phyloP scores from a whole-genome alignment of 441 rosid species.

The Euphorbia neoarborescens region DNA sequence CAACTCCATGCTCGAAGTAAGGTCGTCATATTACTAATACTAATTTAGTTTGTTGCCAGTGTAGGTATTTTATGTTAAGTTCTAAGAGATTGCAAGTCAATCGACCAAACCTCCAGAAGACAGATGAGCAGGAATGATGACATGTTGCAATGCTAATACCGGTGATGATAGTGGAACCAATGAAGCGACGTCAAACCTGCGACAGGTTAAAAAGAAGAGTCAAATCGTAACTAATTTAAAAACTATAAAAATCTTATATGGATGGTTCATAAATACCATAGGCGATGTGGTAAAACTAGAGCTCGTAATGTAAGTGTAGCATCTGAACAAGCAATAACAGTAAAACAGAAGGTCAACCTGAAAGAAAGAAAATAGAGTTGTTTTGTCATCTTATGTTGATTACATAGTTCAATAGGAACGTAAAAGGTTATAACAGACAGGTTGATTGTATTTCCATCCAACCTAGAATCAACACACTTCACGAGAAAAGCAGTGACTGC shows the following conservation, averaged over 20 bases:
- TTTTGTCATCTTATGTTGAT: not conserved
- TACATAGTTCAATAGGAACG: not conserved
- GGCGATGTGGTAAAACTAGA: slow-evolving; percentile 68
- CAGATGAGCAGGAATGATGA: slow-evolving; percentile 38
- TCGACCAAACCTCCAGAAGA: slow-evolving; percentile 43
- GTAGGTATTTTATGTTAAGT: not conserved
- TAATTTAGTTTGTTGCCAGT: slow-evolving; percentile 2
- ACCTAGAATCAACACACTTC: slow-evolving; percentile 68
- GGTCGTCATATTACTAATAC: not conserved
- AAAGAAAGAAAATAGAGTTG: slow-evolving; percentile 21
- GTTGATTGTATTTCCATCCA: slow-evolving; percentile 17
- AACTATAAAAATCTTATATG: not conserved
- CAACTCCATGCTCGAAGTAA: slow-evolving; percentile 10
- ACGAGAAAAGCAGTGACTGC: slow-evolving; percentile 91
- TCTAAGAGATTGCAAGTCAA: slow-evolving; percentile 4
- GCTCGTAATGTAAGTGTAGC: slow-evolving; percentile 80
- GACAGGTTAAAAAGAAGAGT: slow-evolving; percentile 18
- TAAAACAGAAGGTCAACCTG: slow-evolving; percentile 86
- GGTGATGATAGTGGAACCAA: slow-evolving; percentile 66
- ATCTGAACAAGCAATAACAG: slow-evolving; percentile 83
- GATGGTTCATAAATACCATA: slow-evolving; percentile 51
- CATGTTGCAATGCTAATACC: slow-evolving; percentile 70
- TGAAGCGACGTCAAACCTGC: slow-evolving; percentile 86
- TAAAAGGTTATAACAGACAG: not conserved
- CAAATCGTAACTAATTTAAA: not conserved